Evolutionary conservation across 2,329 filamentous ascomycete genomes (phyloP), one percentile per base, ranked within the genome.

Genomic region (Grosmannia penicillata): DNA sequence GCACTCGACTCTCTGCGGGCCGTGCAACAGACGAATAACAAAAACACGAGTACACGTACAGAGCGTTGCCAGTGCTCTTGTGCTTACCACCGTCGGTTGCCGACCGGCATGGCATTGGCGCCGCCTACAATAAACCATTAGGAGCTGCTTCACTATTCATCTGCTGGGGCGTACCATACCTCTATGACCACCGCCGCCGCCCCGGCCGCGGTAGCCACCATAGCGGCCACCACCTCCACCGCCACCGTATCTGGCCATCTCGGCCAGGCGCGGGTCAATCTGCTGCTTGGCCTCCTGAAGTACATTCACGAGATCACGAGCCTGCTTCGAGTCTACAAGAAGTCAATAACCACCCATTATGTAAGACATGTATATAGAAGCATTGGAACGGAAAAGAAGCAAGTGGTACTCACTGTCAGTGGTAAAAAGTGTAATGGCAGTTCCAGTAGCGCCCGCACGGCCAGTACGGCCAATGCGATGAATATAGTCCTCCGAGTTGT

Each of bases 401-500:
- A 19, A 27, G 11, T 13, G 11, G 13, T 17, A 32, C 87, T 68
- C 73, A 95, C 89, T 96, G 65, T 96, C 91, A 81, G 89, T 91
- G 61, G 91, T 96, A 66, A 98, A 98, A 55, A 98, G 76, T 49
- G 91, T 96, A 57, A 96, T 96, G 59, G 91, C 91, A 53, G 87
- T 96, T 66, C 91, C 91, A 49, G 80, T 84, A 55, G 81, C 80
- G 66, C 91, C 91, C 57, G 91, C 89, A 70, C 89, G 83, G 53
- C 91, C 89, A 53, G 91, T 96, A 66, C 91, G 82, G 54, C 91
- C 91, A 61, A 89, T 91, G 61, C 91, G 82, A 59, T 95, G 91
- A 51, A 96, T 93, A 56, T 96, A 96, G 58, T 96, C 89, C 68
- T 98, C 91, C 55, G 91, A 77, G 65, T 96, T 96, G 72, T 96